These are phyloP conservation scores for Colletotrichum horii DNA, from an alignment of 2,329 filamentous ascomycete species.

Conservation along the genomic window DNA sequence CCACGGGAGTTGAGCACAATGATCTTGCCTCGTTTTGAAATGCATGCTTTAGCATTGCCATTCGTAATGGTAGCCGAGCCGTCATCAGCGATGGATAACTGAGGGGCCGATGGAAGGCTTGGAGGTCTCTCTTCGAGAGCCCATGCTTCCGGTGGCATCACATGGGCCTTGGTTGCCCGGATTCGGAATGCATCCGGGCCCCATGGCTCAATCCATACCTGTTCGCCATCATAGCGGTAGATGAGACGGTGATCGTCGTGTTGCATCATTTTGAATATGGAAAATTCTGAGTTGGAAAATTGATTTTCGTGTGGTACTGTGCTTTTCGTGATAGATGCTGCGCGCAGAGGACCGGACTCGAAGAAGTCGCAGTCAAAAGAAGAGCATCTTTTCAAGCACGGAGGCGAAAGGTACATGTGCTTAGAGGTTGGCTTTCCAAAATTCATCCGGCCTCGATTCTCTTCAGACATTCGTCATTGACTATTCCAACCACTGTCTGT, in stretches of 20 bases:
- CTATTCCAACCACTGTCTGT: background rate
- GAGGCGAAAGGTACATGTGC: background rate
- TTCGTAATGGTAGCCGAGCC: background rate
- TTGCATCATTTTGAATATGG: background rate
- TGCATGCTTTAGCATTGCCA: background rate
- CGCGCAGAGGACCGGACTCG: background rate
- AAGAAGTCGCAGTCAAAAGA: background rate
- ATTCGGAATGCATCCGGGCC: constrained; percentile 49
- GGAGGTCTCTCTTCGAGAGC: background rate
- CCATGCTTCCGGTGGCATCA: background rate
- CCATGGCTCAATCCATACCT: constrained; percentile 39
- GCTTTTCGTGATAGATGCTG: background rate
- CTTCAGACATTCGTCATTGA: background rate
- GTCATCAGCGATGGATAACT: background rate
- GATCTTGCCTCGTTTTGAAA: background rate
- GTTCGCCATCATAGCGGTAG: constrained; percentile 44
- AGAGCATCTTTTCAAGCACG: background rate
- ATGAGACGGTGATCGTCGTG: background rate
- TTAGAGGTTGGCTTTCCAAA: background rate
- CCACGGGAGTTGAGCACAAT: constrained; percentile 26
- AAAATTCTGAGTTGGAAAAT: background rate
- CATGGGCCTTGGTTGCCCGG: constrained; percentile 44
- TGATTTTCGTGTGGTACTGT: background rate
- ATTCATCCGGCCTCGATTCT: background rate
- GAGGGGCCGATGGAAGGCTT: background rate